Conservation (phyloP, 2,329 filamentous ascomycete species). For the Exophiala sp. region DNA sequence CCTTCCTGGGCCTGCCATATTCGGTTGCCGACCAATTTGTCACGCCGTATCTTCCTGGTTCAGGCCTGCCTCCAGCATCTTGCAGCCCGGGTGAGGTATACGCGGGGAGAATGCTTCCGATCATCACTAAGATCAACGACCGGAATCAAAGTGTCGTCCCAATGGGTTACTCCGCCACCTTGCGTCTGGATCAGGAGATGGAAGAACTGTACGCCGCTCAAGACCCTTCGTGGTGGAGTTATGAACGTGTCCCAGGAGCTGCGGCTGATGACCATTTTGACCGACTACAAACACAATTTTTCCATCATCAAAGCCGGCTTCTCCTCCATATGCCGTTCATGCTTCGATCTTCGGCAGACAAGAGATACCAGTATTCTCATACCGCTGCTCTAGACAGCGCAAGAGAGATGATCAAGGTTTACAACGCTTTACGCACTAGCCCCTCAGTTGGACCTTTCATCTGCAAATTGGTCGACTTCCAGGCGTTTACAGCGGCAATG, state of each 20-base stretch:
- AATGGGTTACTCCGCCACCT: slow-evolving; percentile 38
- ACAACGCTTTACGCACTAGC: slow-evolving; percentile 35
- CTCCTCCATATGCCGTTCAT: slow-evolving; percentile 49
- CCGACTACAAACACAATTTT: slow-evolving; percentile 38
- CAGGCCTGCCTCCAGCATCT: slow-evolving; percentile 8
- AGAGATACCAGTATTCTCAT: slow-evolving; percentile 39
- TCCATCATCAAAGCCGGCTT: slow-evolving; percentile 39
- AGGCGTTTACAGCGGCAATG: slow-evolving; percentile 46
- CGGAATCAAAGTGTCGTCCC: slow-evolving; percentile 39
- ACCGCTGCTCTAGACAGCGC: slow-evolving; percentile 41
- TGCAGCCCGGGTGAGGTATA: slow-evolving; percentile 31
- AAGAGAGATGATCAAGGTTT: slow-evolving; percentile 40
- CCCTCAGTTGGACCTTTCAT: slow-evolving; percentile 33
- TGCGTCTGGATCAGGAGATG: slow-evolving; percentile 43
- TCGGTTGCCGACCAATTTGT: slow-evolving; percentile 35
- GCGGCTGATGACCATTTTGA: slow-evolving; percentile 32
- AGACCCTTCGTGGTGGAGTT: slow-evolving; percentile 33
- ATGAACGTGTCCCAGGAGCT: slow-evolving; percentile 25
- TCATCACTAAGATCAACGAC: slow-evolving; percentile 40
- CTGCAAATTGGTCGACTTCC: slow-evolving; percentile 49
- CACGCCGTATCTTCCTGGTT: slow-evolving; percentile 30
- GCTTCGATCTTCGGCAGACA: slow-evolving; percentile 37
- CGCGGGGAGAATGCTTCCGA: slow-evolving; percentile 32
- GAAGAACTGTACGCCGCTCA: slow-evolving; percentile 32
- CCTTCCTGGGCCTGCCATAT: slow-evolving; percentile 54